Base-by-base conservation (phyloP, 352 stramenopile genomes). In the Globisporangium sylvaticum region DNA sequence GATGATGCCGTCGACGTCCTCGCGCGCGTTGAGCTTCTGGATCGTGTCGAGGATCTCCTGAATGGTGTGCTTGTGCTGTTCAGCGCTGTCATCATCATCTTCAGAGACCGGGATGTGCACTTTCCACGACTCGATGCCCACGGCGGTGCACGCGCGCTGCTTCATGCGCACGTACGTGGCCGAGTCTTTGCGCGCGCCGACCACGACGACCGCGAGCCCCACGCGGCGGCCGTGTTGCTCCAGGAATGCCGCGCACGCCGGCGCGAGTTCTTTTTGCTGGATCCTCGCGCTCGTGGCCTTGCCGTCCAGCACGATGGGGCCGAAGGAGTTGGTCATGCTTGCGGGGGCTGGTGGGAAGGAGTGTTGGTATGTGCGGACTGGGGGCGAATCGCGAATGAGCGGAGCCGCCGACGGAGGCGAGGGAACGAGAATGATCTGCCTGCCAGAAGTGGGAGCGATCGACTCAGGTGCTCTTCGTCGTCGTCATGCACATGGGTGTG, bases 131-230 rank as follows among this genome's bases (percentile, higher is more conserved):
- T 70, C 34, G 68, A 99, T 98, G 54, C 97, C 97, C 22, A 96
- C 89, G 68, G 98, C 91, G 0, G 81, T 84, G 72, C 96, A 99
- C 31, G 97, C 96, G 66, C 97, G 98, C 75, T 99, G 97, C 83
- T 99, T 99, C 92, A 99, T 99, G 39, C 96, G 92, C 50, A 99
- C 97, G 76, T 99, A 99, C 52, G 97, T 98, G 46, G 84, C 87
- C 60, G 96, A 99, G 81, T 99, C 98, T 57, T 88, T 94, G 46
- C 97, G 83, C 39, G 86, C 76, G 58, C 97, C 97, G 14, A 99
- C 96, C 57, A 99, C 85, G 37, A 99, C 94, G 7, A 99, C 96
- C 15, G 97, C 98, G n/a, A 99, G 81, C 0, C 97, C 97, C n/a
- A 90, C 78, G 5, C 96, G 90, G 15, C 79, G 87, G 14, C 80